phyloP scores from a whole-genome alignment of 2,329 filamentous ascomycete genomes.

The Diplodia seriata region DNA sequence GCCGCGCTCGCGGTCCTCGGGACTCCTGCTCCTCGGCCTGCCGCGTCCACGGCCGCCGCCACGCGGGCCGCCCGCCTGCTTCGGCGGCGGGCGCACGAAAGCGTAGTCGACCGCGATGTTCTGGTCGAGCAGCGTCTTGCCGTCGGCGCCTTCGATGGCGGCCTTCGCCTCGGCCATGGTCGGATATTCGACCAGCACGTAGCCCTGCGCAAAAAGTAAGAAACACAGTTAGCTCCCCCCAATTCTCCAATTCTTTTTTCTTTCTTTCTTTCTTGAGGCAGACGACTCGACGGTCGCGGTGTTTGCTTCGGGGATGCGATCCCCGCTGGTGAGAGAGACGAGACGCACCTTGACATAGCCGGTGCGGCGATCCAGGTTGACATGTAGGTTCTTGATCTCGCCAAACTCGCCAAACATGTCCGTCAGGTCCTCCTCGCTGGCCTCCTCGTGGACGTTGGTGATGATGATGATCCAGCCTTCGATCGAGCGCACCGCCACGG shows the following conservation, averaged over 20 bases:
- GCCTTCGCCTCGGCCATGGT: constrained; percentile 79
- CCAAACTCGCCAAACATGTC: constrained; percentile 85
- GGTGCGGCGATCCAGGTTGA: constrained; percentile 81
- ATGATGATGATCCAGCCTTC: constrained; percentile 90
- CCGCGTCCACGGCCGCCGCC: constrained; percentile 35
- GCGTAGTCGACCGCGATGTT: constrained; percentile 83
- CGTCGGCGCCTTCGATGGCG: constrained; percentile 81
- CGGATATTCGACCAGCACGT: constrained; percentile 83
- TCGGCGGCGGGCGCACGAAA: constrained; percentile 77
- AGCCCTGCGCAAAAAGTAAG: constrained; percentile 65
- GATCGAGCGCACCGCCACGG: constrained; percentile 82
- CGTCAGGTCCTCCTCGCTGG: constrained; percentile 80
- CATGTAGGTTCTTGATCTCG: constrained; percentile 84
- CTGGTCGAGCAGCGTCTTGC: constrained; percentile 80
- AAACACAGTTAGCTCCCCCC: not conserved
- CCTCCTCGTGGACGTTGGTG: constrained; percentile 87
- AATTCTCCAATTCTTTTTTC: too few species aligned
- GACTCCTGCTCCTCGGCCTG: constrained; percentile 53
- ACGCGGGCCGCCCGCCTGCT: constrained; percentile 43
- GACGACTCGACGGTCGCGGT: not conserved
- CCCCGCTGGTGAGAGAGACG: not conserved
- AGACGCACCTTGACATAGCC: constrained; percentile 79
- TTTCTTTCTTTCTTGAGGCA: too few species aligned
- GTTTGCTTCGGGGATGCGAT: not conserved
- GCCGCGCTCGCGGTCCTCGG: constrained; percentile 46